These are phyloP conservation scores for Ogataea glucozyma DNA, from an alignment of 805 yeast genomes.

Conservation along the genomic window DNA sequence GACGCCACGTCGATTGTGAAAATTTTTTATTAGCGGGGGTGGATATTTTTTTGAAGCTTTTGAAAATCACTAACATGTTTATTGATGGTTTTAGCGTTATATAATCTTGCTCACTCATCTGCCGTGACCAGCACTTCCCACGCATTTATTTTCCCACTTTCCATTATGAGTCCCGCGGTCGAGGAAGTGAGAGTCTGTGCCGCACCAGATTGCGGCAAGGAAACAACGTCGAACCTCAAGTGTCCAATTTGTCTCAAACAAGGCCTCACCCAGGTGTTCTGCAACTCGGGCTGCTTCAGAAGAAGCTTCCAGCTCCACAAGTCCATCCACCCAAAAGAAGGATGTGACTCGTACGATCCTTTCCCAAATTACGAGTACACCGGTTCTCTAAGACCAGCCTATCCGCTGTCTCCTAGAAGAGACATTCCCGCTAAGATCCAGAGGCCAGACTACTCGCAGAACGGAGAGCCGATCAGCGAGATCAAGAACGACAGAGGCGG, in stretches of 20 bases:
- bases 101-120: not conserved
- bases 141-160: not conserved
- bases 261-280: conserved; percentile 63
- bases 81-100: not conserved
- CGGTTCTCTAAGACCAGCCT: conserved; percentile 73
- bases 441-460: conserved; percentile 78
- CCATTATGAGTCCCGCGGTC: conserved; percentile 14
- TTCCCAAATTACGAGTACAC: conserved; percentile 76
- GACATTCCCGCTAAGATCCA: conserved; percentile 68
- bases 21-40: not conserved
- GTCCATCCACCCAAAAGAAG: conserved; percentile 65
- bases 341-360: conserved; percentile 72
- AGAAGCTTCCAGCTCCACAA: conserved; percentile 73
- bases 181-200: conserved; percentile 47
- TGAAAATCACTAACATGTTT: not conserved
- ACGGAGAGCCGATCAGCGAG: conserved; percentile 81
- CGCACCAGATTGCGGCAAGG: conserved; percentile 84
- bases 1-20: conserved; percentile 4
- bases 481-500: conserved; percentile 67
- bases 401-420: conserved; percentile 78
- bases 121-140: not conserved
- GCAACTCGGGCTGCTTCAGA: conserved; percentile 83
- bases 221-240: conserved; percentile 70
- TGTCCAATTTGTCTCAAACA: conserved; percentile 90
- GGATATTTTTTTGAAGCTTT: not conserved